A percentile compares a stretch with the other conserved stretches of the same genome.
Evolutionary conservation across 148 eudicot genomes (phyloP).

Genomic region (Polygonum aviculare): DNA sequence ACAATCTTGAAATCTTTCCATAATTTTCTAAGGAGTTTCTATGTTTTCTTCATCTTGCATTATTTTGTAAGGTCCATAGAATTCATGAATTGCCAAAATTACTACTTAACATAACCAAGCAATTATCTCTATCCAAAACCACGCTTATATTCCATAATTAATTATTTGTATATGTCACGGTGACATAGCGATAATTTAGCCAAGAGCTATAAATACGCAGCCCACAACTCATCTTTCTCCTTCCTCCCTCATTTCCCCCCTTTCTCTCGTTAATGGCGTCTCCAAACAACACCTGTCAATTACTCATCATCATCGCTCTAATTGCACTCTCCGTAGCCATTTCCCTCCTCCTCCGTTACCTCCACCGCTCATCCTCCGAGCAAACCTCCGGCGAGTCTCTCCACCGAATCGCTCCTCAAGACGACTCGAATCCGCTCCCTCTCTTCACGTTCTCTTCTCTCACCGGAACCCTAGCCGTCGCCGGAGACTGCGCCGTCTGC

Average conservation of each 20-base stretch:
- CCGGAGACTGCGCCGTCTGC: conserved; percentile 80
- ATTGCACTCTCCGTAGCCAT: conserved; percentile 46
- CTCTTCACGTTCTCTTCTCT: conserved; percentile 54
- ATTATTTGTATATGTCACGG: background rate
- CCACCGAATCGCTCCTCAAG: conserved; percentile 5
- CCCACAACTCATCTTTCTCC: too few relatives aligned
- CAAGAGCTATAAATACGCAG: too few relatives aligned
- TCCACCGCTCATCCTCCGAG: conserved; percentile 9
- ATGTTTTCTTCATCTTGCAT: background rate
- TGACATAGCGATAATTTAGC: too few relatives aligned
- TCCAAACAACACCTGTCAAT: background rate
- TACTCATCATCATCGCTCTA: conserved; percentile 26
- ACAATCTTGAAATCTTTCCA: too few relatives aligned
- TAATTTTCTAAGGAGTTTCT: background rate
- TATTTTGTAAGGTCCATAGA: background rate
- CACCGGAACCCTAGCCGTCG: conserved; percentile 22
- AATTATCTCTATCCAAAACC: background rate
- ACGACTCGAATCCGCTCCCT: conserved; percentile 37
- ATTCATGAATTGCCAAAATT: background rate
- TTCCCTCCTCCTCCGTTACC: conserved; percentile 53
- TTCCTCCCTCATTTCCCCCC: too few relatives aligned
- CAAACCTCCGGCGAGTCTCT: background rate
- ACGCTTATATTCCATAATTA: background rate
- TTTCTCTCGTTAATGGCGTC: background rate
- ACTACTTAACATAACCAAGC: background rate